A percentile compares a stretch with the other conserved stretches of the same genome.
Conservation (phyloP, 2,329 filamentous ascomycete species). For the Hymenoscyphus infarciens region DNA sequence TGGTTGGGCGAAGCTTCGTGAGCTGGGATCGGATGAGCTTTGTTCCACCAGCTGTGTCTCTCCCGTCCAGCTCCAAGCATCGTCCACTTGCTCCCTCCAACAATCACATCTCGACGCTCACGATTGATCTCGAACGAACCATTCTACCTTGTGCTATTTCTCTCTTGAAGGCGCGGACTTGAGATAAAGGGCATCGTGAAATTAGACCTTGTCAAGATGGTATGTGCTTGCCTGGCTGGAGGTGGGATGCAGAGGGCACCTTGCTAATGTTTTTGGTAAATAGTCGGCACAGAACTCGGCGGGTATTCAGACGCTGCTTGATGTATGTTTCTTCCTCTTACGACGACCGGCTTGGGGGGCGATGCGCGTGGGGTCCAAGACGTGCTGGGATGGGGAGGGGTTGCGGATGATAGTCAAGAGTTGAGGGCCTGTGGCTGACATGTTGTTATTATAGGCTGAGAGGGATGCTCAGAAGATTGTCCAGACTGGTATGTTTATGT, state of each 20-base stretch:
- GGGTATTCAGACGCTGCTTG: constrained; percentile 97
- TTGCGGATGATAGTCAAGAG: background rate
- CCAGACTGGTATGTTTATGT: constrained; percentile 69
- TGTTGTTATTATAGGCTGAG: constrained; percentile 65
- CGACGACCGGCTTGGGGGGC: background rate
- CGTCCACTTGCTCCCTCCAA: background rate
- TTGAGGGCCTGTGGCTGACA: constrained; percentile 36
- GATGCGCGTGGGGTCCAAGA: background rate
- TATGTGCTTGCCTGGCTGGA: constrained; percentile 13
- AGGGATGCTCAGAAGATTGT: constrained; percentile 99
- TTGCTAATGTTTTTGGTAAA: constrained; percentile 23
- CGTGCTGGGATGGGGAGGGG: constrained; percentile 3
- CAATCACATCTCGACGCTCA: background rate
- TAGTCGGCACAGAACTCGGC: constrained; percentile 98
- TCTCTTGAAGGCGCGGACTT: background rate
- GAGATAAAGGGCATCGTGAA: constrained; percentile 5
- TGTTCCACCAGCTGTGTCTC: background rate
- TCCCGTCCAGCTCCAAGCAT: background rate
- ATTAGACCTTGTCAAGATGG: constrained; percentile 28
- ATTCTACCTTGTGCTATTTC: background rate
- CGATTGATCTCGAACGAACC: background rate
- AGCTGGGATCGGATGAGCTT: background rate
- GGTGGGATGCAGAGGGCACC: constrained; percentile 3
- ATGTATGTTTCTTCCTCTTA: constrained; percentile 59
- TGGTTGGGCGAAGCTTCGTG: background rate